Base-by-base conservation (phyloP, 1,284 basidiomycete genomes). In the Heterobasidion parviporum region DNA sequence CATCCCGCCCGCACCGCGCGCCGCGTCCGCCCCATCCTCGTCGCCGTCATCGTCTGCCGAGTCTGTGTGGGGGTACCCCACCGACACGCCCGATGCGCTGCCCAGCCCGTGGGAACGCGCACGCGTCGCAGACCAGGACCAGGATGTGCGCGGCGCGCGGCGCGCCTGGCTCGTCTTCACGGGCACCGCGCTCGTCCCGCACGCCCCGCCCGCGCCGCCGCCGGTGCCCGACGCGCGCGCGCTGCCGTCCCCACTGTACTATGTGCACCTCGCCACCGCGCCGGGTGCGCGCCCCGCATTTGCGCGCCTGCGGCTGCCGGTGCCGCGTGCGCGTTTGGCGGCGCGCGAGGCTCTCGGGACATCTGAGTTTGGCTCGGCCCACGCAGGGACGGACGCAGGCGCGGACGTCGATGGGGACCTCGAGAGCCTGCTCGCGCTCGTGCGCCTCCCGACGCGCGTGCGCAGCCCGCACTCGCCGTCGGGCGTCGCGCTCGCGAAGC, bases 211-310 rank as follows among this genome's bases (percentile, higher is more conserved):
- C 6, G 70, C 70, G 9, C 64, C 77, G 4, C 73, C 83, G 2
- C 79, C 82, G 3, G 66, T 87, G 16, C 63, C 70, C 18, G 78
- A 82, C 55, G 73, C 82, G 2, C 74, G 87, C 16, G 75, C 70
- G 54, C 74, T 89, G 3, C 85, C 86, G 0, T 82, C 85, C 0
- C 87, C 87, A 1, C 81, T 83, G 59, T 90, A 89, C 70, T 89
- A 84, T 66, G 68, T 74, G 15, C 85, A 89, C 65, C 78, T 89
- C 64, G 71, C 80, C 18, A 18, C 18, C 58, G 74, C 79, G n/a
- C 65, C 74, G 8, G 68, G 70, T 53, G 62, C 68, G 26, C 78
- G 84, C 60, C 81, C 79, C 16, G 69, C 72, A 3, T 81, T 79
- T 60, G 61, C 26, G 26, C 26, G 26, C 26, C 26, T 26, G 26